Evolutionary conservation across 192 early-diverging fungal genomes (phyloP), one percentile per base, ranked within the genome.

Genomic region (Linnemannia zychae): DNA sequence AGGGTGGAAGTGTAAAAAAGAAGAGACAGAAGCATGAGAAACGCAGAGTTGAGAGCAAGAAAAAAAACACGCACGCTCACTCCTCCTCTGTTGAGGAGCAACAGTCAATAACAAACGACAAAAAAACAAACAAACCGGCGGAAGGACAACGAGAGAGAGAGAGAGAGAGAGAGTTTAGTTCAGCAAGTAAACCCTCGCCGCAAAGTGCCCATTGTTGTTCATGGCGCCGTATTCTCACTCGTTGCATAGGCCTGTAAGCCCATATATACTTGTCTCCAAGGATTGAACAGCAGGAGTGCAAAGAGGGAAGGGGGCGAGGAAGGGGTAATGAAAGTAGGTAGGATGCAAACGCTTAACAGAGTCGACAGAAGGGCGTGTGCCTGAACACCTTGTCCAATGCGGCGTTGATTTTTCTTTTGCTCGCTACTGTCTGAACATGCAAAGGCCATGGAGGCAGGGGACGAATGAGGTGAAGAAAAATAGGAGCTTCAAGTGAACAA

Each of bases 181-280:
- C 22, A 57, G 50, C 50, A 16, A 3, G 4, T 9, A 57, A 20
- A 11, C 12, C 57, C 28, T 63, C 57, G 57, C 57, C 57, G 24
- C 28, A n/a, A 7, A n/a, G 15, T 63, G 28, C 0, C 13, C 33
- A n/a, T 20, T 22, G 31, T 68, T n/a, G 18, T 40, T 38, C 36
- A 68, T 40, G 67, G 37, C 20, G 37, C 67, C 17, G 37, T 68
- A 37, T 68, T 68, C 67, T 12, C 57, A 63, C 57, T 57, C n/a
- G 24, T 11, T 63, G 57, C 57, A 63, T 63, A 15, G 57, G 31
- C 57, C 57, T 28, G 4, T 28, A 31, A 63, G 28, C 24, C 57
- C 57, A 33, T 28, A 31, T 31, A 7, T 24, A 63, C 28, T 31
- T 9, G 57, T 31, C 28, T 31, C n/a, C 57, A 63, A 17, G 67